phyloP scores from a whole-genome alignment of 352 stramenopile species.

The Pythium scleroteichum region DNA sequence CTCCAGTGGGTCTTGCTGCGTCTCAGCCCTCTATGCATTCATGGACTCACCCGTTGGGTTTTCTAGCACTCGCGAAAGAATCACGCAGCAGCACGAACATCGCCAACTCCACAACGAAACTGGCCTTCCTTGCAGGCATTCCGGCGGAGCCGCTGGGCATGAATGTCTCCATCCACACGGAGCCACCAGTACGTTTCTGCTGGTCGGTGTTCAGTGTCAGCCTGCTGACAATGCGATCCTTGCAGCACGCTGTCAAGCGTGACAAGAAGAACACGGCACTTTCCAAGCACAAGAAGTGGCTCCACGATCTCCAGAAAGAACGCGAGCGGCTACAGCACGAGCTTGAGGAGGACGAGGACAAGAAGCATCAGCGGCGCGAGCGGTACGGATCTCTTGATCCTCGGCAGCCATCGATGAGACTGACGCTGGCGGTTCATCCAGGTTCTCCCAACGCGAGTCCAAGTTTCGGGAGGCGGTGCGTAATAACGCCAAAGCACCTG shows the following conservation, averaged over 20 bases:
- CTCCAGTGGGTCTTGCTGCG: constrained; percentile 43
- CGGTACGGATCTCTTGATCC: constrained; percentile 33
- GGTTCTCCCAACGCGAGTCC: constrained; percentile 74
- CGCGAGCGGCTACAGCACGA: constrained; percentile 80
- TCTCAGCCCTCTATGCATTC: neutral
- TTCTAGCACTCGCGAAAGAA: constrained; percentile 58
- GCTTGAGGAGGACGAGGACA: constrained; percentile 73
- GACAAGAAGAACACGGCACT: constrained; percentile 92
- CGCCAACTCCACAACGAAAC: constrained; percentile 51
- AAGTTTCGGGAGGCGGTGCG: constrained; percentile 71
- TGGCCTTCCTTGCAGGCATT: constrained; percentile 72
- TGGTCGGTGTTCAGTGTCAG: neutral
- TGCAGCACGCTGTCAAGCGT: constrained; percentile 73
- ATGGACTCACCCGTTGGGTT: neutral
- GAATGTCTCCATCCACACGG: constrained; percentile 80
- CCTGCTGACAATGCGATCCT: neutral
- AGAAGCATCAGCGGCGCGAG: constrained; percentile 67
- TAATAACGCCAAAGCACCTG: constrained; percentile 27
- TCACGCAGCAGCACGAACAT: constrained; percentile 40
- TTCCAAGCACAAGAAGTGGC: constrained; percentile 93
- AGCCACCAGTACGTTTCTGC: constrained; percentile 48
- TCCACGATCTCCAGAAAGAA: constrained; percentile 92
- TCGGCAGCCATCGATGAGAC: too few relatives aligned
- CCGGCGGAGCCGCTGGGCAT: constrained; percentile 66
- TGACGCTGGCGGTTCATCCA: constrained; percentile 12